Evolutionary conservation across 768 basidiomycete species (phyloP), one percentile per base, ranked within the genome.

Genomic region (Neoboletus magnificus): DNA sequence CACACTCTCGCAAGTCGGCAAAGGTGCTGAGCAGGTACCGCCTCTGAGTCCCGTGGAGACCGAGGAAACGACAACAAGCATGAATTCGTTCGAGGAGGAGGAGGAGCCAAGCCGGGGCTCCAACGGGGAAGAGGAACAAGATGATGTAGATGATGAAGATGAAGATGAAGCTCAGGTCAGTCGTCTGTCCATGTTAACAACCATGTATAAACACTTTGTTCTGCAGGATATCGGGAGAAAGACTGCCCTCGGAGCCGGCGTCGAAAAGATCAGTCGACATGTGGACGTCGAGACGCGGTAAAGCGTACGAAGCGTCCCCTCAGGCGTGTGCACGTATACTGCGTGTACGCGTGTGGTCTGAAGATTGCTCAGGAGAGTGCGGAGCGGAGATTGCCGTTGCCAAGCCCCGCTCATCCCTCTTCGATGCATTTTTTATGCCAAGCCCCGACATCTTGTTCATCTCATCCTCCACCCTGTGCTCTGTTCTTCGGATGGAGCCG

Each of bases 231-330:
- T 49, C 12, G 18, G 29, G 20, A 63, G 73, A 41, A 74, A 66
- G 56, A 73, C 73, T 15, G 62, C 66, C 3, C 60, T 72, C 0
- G 70, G 72, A 22, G 72, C 72, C 10, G 73, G 73, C 9, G 67
- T 73, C 20, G 73, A 73, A 57, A 73, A 73, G 57, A 59, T 73
- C 50, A 74, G 73, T 53, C 62, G 68, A 48, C 73, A 74, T 53
- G 61, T 71, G 36, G 63, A 65, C 5, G 45, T 45, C 32, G 64
- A 61, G 46, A 48, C 36, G 48, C 61, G 63, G 5, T 68, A 56
- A n/a, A 51, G 40, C 58, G 36, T 43, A 18, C 32, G 37, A 41
- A 18, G 40, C 40, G 25, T 36, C 18, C 22, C 13, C 36, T 39
- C 20, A n/a, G 35, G 23, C 36, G 16, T 43, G 25, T 39, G 35